These are phyloP conservation scores for Euclidium syriacum DNA, from an alignment of 345 rosid genomes.

Conservation along the genomic window DNA sequence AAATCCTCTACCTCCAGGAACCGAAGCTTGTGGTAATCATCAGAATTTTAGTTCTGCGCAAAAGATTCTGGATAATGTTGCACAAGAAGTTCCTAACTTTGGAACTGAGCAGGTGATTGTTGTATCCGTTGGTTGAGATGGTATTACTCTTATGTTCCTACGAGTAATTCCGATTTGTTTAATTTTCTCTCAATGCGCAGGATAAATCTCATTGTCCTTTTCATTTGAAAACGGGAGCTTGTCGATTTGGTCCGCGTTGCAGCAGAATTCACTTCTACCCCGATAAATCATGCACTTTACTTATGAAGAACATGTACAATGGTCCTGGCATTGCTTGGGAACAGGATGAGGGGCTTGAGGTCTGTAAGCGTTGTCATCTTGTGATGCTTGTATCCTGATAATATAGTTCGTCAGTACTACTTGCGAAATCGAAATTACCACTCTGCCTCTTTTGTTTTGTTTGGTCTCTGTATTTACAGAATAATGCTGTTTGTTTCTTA, in stretches of 20 bases:
- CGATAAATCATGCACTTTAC: conserved; percentile 72
- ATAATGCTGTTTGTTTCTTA: conserved; percentile 14
- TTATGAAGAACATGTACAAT: conserved; percentile 91
- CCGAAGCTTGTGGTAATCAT: conserved; percentile 49
- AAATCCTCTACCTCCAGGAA: conserved; percentile 86
- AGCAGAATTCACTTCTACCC: conserved; percentile 97
- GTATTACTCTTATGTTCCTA: neutral
- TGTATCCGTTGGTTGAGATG: conserved; percentile 1
- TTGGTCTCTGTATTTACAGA: neutral
- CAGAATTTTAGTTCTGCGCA: conserved; percentile 58
- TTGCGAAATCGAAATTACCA: neutral
- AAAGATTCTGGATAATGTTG: conserved; percentile 61
- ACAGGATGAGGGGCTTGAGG: conserved; percentile 99
- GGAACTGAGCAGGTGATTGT: conserved; percentile 82
- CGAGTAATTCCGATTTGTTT: neutral
- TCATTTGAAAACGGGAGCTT: conserved; percentile 92
- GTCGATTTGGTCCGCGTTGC: conserved; percentile 95
- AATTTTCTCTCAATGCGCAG: conserved; percentile 31
- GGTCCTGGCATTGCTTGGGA: conserved; percentile 96
- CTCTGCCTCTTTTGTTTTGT: conserved; percentile 10
- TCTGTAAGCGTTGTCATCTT: conserved; percentile 75
- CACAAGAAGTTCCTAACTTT: conserved; percentile 85
- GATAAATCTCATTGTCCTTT: conserved; percentile 99
- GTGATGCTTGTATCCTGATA: conserved; percentile 83
- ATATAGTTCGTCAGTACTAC: neutral